A percentile compares a stretch with the other conserved stretches of the same genome.
These are phyloP conservation scores for Annulohypoxylon truncatum DNA, from an alignment of 2,329 filamentous ascomycete genomes.

Conservation along the genomic window DNA sequence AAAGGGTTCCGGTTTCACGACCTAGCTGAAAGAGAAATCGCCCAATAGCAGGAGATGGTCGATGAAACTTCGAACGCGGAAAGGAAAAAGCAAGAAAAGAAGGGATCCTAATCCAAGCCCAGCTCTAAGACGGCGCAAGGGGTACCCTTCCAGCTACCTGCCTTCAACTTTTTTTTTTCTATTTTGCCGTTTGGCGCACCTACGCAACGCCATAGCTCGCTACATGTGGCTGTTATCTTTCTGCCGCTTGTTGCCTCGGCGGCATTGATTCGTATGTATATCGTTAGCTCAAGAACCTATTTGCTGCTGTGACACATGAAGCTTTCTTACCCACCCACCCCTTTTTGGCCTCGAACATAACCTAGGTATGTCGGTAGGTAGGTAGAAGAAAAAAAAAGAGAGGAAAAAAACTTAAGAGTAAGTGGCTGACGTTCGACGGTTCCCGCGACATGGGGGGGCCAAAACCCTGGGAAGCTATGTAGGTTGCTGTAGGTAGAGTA, in stretches of 20 bases:
- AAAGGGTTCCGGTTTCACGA: conserved; percentile 27
- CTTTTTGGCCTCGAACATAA: neutral
- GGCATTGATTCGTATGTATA: conserved; percentile 24
- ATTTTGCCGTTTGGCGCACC: neutral
- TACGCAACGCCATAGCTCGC: neutral
- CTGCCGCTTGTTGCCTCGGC: conserved; percentile 12
- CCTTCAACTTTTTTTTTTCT: neutral
- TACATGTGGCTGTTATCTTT: neutral
- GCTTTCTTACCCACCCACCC: conserved; percentile 3
- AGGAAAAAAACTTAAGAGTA: conserved; percentile 18
- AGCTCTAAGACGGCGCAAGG: conserved; percentile 19
- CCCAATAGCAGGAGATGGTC: conserved; percentile 12
- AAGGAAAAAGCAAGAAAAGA: conserved; percentile 20
- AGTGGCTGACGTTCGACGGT: conserved; percentile 1
- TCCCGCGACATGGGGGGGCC: neutral
- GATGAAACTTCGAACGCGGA: conserved; percentile 13
- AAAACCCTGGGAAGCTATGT: neutral
- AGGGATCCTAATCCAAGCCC: conserved; percentile 3
- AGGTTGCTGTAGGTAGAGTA: too few species aligned
- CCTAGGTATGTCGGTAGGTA: neutral
- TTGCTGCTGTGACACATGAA: conserved; percentile 38
- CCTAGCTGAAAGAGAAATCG: conserved; percentile 1
- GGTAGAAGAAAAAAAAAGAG: neutral
- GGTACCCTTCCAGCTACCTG: neutral
- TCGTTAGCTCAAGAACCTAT: conserved; percentile 35